phyloP scores from a whole-genome alignment of 345 rosid species.

The Euphorbia tirucalli region DNA sequence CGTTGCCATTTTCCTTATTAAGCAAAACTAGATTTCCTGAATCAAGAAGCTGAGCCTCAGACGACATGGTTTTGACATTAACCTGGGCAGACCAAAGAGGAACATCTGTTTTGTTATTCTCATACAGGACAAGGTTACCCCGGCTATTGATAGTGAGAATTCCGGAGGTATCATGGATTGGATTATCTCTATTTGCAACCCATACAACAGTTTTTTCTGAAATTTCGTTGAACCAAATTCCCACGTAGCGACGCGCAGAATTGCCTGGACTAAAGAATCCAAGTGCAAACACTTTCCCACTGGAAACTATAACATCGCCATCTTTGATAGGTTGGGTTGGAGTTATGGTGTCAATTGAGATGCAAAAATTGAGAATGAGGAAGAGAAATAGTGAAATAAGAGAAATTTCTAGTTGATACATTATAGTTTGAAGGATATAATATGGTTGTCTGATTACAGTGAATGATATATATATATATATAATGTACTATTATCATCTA shows the following conservation, averaged over 20 bases:
- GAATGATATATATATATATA: no score
- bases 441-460: no score
- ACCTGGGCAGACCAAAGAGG: conserved; percentile 10
- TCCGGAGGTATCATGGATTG: conserved; percentile 7
- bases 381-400: not conserved
- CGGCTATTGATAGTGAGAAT: not conserved
- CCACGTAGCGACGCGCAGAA: no score
- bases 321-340: not conserved
- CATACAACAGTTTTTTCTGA: no score
- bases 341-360: not conserved
- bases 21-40: conserved; percentile 30
- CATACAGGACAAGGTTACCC: conserved; percentile 15
- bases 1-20: not conserved
- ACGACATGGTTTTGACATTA: not conserved
- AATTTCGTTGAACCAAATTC: no score
- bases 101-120: not conserved
- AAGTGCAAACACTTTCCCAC: not conserved
- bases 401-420: not conserved
- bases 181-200: no score
- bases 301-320: not conserved
- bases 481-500: no score
- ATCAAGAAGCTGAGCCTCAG: conserved; percentile 27
- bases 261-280: no score
- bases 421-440: not conserved
- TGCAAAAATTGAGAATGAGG: not conserved